Evolutionary conservation across 495 filamentous ascomycete species (phyloP), one percentile per base, ranked within the genome.

Genomic region (Penicillium simplicissimum): DNA sequence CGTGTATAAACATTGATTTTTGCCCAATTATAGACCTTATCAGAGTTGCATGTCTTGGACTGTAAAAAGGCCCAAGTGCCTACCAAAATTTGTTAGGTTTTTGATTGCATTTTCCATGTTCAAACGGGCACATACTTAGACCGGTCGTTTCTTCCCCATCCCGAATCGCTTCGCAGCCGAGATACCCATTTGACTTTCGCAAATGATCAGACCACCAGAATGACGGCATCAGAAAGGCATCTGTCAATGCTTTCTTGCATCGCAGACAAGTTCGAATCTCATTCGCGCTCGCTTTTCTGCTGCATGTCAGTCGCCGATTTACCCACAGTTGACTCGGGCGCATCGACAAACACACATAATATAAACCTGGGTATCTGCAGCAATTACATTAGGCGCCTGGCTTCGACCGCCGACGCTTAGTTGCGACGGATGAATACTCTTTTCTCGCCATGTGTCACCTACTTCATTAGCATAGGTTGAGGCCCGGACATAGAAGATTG

Each of bases 1-100:
- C 67, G 52, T 17, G 70, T 67, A 35, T 72, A 77, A 23, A 72
- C 40, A 42, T 76, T 79, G 19, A 75, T 47, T 55, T 74, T 75
- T 37, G 66, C 60, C 74, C 74, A 76, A 4, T 52, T 1, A 53
- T 76, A 76, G 4, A 59, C 56, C 23, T 53, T 59, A 14, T 45
- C 33, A 5, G 4, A 15, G 10, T 10, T 14, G 7, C 55, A 14
- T 17, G 25, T 19, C 19, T 60, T 60, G 17, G 42, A n/a, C 42
- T 49, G 48, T 19, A 60, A 60, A 17, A 38, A 55, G 5, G 40
- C 33, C 58, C 58, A 60, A 0, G 34, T 55, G 31, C 48, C 58
- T 60, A 55, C 15, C 28, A 19, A 8, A 6, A 11, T 19, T 8
- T 38, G 53, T 55, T 42, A 40, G 53, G 8, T 0, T 14, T 53